Percentiles rank a stretch among this genome's conserved stretches.
phyloP scores from a whole-genome alignment of 225 moss, liverwort and hornwort species.

The Thuidium tamariscinum region DNA sequence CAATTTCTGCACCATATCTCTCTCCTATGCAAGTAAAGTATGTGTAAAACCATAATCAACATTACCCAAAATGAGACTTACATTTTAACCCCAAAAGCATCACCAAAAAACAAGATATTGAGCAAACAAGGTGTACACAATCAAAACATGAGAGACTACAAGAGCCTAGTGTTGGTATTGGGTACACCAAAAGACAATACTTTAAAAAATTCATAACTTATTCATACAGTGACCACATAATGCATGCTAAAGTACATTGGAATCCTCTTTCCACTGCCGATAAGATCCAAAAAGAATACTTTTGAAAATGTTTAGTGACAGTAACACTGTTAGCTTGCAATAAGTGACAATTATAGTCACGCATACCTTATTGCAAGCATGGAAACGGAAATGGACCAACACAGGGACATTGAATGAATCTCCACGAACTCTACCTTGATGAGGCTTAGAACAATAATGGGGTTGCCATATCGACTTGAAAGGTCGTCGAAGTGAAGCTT shows the following conservation, averaged over 20 bases:
- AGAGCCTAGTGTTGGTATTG: no score
- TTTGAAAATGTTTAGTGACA: no score
- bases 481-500: slow-evolving; percentile 95
- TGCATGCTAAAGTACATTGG: background rate
- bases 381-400: background rate
- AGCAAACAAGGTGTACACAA: background rate
- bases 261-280: background rate
- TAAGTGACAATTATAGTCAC: background rate
- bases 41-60: background rate
- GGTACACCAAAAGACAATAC: background rate
- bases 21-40: background rate
- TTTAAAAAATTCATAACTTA: background rate
- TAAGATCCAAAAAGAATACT: background rate
- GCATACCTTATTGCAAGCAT: background rate
- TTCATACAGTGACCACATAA: background rate
- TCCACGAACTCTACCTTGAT: slow-evolving; percentile 56
- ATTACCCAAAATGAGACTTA: background rate
- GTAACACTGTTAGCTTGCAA: no score
- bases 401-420: background rate
- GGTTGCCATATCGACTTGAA: slow-evolving; percentile 82
- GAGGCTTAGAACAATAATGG: slow-evolving; percentile 81
- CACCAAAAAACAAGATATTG: background rate
- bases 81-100: background rate
- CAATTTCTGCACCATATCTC: background rate
- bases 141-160: background rate